A percentile compares a stretch with the other conserved stretches of the same genome.
phyloP scores from a whole-genome alignment of 1,139 yeast genomes.

The Debaryomycetaceae sp. region DNA sequence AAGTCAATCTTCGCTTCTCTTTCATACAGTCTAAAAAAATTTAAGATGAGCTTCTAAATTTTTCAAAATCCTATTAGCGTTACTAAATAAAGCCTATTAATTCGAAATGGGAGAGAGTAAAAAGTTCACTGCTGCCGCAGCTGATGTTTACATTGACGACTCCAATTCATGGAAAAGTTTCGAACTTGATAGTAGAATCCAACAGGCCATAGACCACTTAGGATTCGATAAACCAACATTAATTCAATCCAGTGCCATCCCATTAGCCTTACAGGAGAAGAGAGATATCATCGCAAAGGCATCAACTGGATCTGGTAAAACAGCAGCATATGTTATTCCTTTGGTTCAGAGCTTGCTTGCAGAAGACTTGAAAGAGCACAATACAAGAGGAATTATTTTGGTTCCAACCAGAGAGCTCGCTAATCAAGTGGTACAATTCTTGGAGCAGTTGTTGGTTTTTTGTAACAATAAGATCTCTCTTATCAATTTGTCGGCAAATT shows the following conservation, averaged over 20 bases:
- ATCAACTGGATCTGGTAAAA: slow-evolving; percentile 88
- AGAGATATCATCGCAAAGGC: slow-evolving; percentile 88
- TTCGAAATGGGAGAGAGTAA: slow-evolving; percentile 6
- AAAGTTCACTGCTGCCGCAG: slow-evolving; percentile 32
- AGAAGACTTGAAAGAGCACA: slow-evolving; percentile 21
- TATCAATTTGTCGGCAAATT: slow-evolving; percentile 72
- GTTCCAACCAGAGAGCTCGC: slow-evolving; percentile 88
- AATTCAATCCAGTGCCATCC: slow-evolving; percentile 89
- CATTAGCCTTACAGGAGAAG: slow-evolving; percentile 81
- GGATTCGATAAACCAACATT: slow-evolving; percentile 86
- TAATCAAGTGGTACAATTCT: slow-evolving; percentile 72
- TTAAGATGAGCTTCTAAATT: slow-evolving; percentile 5
- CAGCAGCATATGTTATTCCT: slow-evolving; percentile 81
- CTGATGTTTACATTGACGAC: slow-evolving; percentile 68
- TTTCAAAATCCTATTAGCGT: background rate
- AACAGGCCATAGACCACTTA: slow-evolving; percentile 78
- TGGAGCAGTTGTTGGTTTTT: slow-evolving; percentile 64
- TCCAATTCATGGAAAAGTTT: slow-evolving; percentile 68
- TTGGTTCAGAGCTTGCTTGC: slow-evolving; percentile 64
- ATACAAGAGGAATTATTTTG: slow-evolving; percentile 55
- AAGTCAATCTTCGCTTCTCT: too few relatives aligned
- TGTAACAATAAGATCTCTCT: slow-evolving; percentile 65
- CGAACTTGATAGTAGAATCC: slow-evolving; percentile 73
- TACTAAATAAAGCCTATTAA: background rate
- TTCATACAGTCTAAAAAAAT: slow-evolving; percentile 2